A percentile compares a stretch with the other conserved stretches of the same genome.
These are phyloP conservation scores for Marvania coccoides DNA, from an alignment of 139 green algal genomes.

Conservation along the genomic window DNA sequence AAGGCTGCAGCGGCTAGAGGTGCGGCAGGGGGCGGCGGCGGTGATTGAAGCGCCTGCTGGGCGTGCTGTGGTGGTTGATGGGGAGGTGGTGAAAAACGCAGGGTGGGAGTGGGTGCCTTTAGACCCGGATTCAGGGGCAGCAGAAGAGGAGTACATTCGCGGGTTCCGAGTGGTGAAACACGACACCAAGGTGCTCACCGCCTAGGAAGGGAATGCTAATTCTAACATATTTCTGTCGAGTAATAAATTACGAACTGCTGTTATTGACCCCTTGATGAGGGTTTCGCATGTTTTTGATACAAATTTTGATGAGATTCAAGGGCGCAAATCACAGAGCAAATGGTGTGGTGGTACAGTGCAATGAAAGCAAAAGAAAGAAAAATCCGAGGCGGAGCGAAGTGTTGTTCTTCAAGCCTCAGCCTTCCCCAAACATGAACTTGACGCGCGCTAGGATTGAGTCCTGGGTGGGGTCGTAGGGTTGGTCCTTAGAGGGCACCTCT, in stretches of 20 bases:
- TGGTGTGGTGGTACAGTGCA: no score
- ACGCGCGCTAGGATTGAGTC: slow-evolving; percentile 88
- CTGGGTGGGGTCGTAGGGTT: slow-evolving; percentile 90
- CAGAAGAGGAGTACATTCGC: slow-evolving; percentile 58
- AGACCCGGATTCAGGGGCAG: slow-evolving; percentile 24
- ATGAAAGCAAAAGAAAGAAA: no score
- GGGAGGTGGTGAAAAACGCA: slow-evolving; percentile 63
- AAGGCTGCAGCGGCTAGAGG: slow-evolving; percentile 37
- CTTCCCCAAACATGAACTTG: slow-evolving; percentile 79
- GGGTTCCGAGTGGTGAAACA: slow-evolving; percentile 46
- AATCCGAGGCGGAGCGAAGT: no score
- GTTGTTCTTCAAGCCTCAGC: no score
- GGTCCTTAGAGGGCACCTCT: slow-evolving; percentile 92
- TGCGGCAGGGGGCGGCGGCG: slow-evolving; percentile 72
- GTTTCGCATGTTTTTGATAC: no score
- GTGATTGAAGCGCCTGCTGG: slow-evolving; percentile 50
- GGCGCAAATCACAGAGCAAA: no score
- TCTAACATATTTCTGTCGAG: no score
- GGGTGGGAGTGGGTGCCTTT: slow-evolving; percentile 73
- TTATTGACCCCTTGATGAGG: no score
- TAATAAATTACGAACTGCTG: no score
- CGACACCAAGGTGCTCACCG: slow-evolving; percentile 34
- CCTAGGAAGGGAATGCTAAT: not conserved
- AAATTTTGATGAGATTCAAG: no score
- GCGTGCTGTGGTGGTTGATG: slow-evolving; percentile 38